Base-by-base conservation (phyloP, 2,329 filamentous ascomycete genomes). In the Neoscytalidium dimidiatum region DNA sequence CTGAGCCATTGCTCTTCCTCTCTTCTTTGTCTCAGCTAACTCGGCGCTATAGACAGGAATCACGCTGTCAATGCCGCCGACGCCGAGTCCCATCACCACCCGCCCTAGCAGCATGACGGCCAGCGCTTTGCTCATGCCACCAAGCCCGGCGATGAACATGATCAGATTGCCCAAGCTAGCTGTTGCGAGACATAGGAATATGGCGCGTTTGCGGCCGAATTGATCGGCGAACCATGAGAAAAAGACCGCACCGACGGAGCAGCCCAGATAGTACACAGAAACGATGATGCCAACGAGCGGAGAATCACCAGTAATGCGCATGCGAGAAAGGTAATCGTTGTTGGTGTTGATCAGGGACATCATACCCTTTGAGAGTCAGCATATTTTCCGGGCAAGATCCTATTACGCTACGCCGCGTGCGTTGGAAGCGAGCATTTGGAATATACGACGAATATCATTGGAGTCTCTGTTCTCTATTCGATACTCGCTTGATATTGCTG, bases 221-320 rank as follows among this genome's bases (percentile, higher is more conserved):
- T 72, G 76, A 68, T 88, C 85, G 5, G 85, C 84, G 23, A 84
- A 75, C 69, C 77, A 81, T n/a, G 83, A 86, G 67, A 86, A 86
- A 21, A 86, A 68, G 0, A 88, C 81, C 2, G 85, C 84, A 14
- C 86, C 86, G 3, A 84, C 73, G 3, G 85, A 80, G 68, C 85
- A 88, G n/a, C 86, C 85, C 5, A 88, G 81, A 68, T 88, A 88
- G 77, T 88, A 88, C 31, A 88, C 79, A 2, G 84, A 83, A 17
- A 88, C 85, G 62, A 88, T 85, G 64, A 87, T 78, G 62, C 86
- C 86, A 38, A 88, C 85, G 23, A 87, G 69, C 1, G 84, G 80
- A 4, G 81, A 82, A 33, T 82, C 78, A 67, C 78, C 77, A 6
- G 69, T 65, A 38, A 88, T 85, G 53, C 80, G 80, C 85, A 89